Base-by-base conservation (phyloP, 176 grass and related monocot species). In the Oryza glumipatula region DNA sequence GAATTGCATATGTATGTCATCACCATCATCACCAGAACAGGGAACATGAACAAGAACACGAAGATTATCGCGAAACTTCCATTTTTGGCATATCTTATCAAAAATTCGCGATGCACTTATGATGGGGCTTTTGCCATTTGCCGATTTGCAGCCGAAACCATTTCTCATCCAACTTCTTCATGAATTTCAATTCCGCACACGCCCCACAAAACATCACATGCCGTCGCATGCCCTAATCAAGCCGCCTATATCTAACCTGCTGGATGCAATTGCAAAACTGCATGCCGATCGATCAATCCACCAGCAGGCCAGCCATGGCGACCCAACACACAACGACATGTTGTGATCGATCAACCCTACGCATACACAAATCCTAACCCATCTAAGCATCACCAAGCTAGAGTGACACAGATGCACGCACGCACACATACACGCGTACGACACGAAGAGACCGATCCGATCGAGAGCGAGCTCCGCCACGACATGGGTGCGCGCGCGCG, bases 311-410 rank as follows among this genome's bases (percentile, higher is more conserved):
- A 58, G 22, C 72, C 54, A 58, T 58, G 7, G 54, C 17, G 21
- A 58, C 68, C 70, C 65, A 84, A 66, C 72, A 76, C 85, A 78
- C 86, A 91, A 84, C 82, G 86, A 91, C 86, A 88, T 83, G 86
- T 63, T 79, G 85, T 30, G 24, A 54, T 72, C 1, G 12, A 58
- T 15, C 49, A 49, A 80, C 39, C 68, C 82, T 80, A 83, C 65
- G 56, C 76, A 86, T 24, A 70, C 39, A 84, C 58, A 83, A n/a
- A 23, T 23, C 58, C 58, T 63, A 28, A 16, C 67, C 64, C 51
- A 56, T 65, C 61, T 85, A 76, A 51, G 23, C 70, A 67, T 8
- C 63, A 49, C 19, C 75, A 7, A 68, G 13, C 47, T 49, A 49
- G 72, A 41, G 39, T 41, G 39, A 64, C 82, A 54, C 35, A 15